Base-by-base conservation (phyloP, 2,329 filamentous ascomycete genomes). In the Sordariomycetes sp. region DNA sequence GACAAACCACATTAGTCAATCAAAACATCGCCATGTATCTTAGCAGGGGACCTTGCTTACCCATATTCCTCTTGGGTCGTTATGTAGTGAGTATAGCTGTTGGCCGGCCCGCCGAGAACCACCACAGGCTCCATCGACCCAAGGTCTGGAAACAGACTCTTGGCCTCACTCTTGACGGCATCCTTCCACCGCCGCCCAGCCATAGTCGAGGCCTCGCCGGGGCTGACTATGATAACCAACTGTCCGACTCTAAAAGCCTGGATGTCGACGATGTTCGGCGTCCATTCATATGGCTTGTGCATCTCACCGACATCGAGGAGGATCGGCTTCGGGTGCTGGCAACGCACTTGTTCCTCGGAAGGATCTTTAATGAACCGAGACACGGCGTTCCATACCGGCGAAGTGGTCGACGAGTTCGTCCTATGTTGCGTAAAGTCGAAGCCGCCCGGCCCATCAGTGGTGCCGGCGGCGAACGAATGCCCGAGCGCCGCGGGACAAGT, bases 381-480 rank as follows among this genome's bases (percentile, higher is more conserved):
- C 2, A 95, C 89, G 8, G 89, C 74, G 25, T 76, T 75, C 92
- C 92, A 96, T 3, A 96, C 72, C 0, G 90, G 90, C 2, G 75
- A 77, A 0, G 75, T 32, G 28, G 28, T 78, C 24, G 79, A 80
- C 48, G 89, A 85, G 35, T 84, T 85, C 0, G 83, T 81, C 62
- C 88, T 81, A 62, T 90, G 91, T 66, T 97, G 92, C 1, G 89
- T 94, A 67, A 97, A 96, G 70, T 97, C 92, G 65, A 96, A 95
- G 0, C 84, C 84, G 0, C 92, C 92, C 0, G 92, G 91, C 6
- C 92, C 90, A 67, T 97, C 92, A 0, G 89, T 89, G 0, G 92
- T 97, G 12, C 92, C 92, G 1, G 89, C 92, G 0, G 92, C 92
- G 67, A 97, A 97, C 0, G 88, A 91, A 67, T 94, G 95, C 6